phyloP scores from a whole-genome alignment of 352 stramenopile genomes.

The Phytophthora nicotianae region DNA sequence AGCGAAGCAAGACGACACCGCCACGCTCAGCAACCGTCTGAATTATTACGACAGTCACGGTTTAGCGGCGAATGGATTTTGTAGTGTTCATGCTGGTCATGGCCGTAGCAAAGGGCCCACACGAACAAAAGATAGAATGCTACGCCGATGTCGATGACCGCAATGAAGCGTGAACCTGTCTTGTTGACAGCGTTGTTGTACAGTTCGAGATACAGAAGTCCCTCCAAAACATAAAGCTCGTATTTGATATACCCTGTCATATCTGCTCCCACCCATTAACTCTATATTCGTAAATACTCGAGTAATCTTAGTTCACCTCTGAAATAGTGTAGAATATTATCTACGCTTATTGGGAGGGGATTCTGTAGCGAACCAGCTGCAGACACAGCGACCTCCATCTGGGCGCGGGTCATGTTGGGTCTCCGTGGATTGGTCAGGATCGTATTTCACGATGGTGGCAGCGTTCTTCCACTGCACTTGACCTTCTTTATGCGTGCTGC shows the following conservation, averaged over 20 bases:
- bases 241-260: too few species aligned
- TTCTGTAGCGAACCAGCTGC: slow-evolving; percentile 23
- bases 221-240: too few species aligned
- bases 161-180: slow-evolving; percentile 16
- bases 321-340: too few species aligned
- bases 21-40: too few species aligned
- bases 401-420: slow-evolving; percentile 19
- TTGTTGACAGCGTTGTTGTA: neutral
- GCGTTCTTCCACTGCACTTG: slow-evolving; percentile 21
- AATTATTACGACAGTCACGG: too few species aligned
- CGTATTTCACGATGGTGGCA: slow-evolving; percentile 22
- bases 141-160: neutral
- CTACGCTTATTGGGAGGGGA: too few species aligned
- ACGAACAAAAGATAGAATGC: too few species aligned
- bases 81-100: too few species aligned
- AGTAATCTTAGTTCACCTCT: too few species aligned
- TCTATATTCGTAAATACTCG: too few species aligned
- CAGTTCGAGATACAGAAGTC: slow-evolving; percentile 14
- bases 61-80: too few species aligned
- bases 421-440: slow-evolving; percentile 32
- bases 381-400: slow-evolving; percentile 30
- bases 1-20: neutral
- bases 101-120: neutral
- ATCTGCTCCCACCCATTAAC: too few species aligned
- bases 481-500: slow-evolving; percentile 15